These are phyloP conservation scores for Eremochloa ophiuroides DNA, from an alignment of 176 grass and related monocot species.

Conservation along the genomic window DNA sequence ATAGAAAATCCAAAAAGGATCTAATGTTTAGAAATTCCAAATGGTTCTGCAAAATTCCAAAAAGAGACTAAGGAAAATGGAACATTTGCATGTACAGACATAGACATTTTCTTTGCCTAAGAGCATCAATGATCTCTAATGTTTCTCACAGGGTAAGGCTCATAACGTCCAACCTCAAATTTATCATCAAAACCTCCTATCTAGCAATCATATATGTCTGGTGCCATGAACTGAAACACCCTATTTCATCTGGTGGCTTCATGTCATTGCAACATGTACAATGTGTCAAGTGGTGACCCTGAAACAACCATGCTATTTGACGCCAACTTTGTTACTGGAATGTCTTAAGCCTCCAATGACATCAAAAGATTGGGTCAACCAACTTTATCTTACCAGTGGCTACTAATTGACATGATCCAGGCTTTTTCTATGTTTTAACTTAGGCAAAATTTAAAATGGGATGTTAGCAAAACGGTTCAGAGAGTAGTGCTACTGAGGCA, in stretches of 20 bases:
- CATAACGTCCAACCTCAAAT: background rate
- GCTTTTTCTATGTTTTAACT: background rate
- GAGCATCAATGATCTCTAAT: background rate
- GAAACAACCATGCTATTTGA: background rate
- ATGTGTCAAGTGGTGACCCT: background rate
- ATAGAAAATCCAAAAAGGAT: background rate
- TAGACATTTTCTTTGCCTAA: background rate
- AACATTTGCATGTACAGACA: background rate
- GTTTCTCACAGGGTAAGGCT: background rate
- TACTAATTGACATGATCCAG: background rate
- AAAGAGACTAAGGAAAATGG: background rate
- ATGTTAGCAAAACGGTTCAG: background rate
- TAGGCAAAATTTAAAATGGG: background rate
- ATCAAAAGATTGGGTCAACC: background rate
- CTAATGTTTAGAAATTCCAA: background rate
- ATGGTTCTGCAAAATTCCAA: background rate
- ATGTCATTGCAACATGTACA: slow-evolving; percentile 1
- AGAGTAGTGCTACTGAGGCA: background rate
- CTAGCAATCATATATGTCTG: background rate
- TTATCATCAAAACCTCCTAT: background rate
- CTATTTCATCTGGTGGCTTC: background rate
- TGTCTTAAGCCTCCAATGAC: background rate
- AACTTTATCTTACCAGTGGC: background rate
- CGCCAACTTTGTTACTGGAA: background rate
- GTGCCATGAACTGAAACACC: slow-evolving; percentile 14